These are phyloP conservation scores for Kalanchoe fedtschenkoi DNA, from an alignment of 164 flowering plant genomes.

Conservation along the genomic window DNA sequence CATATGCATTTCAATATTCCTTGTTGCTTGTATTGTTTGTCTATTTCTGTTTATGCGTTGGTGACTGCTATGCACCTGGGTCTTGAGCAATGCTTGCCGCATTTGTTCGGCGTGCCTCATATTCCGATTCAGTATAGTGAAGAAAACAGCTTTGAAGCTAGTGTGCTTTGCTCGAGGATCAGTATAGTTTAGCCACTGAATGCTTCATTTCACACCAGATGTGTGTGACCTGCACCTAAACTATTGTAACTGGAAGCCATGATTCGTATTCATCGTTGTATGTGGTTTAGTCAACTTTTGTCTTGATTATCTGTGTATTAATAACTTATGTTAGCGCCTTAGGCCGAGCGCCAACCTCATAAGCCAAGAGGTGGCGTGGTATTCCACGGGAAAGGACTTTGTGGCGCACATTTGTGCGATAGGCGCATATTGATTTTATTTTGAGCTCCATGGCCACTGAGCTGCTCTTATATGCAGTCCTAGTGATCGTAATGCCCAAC, in stretches of 20 bases:
- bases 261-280: too few species aligned
- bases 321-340: too few species aligned
- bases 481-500: constrained; percentile 25
- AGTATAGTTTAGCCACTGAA: constrained; percentile 98
- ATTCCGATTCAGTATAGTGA: constrained; percentile 19
- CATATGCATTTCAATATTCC: too few species aligned
- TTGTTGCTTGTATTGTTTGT: not conserved
- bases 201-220: constrained; percentile 14
- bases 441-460: constrained; percentile 30
- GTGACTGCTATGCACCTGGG: constrained; percentile 22
- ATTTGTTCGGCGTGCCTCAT: constrained; percentile 17
- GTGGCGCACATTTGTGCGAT: constrained; percentile 55
- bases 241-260: too few species aligned
- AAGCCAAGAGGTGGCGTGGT: constrained; percentile 53
- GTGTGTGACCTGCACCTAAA: too few species aligned
- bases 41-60: not conserved
- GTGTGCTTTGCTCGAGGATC: constrained; percentile 68
- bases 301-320: too few species aligned
- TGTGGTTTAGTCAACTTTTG: too few species aligned
- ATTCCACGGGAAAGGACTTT: constrained; percentile 57
- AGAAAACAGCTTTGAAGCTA: constrained; percentile 95
- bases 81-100: constrained; percentile 19
- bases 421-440: constrained; percentile 36
- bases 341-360: constrained; percentile 65
- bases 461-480: constrained; percentile 29